These are phyloP conservation scores for Amanita pseudoporphyria DNA, from an alignment of 768 basidiomycete genomes.

Conservation along the genomic window DNA sequence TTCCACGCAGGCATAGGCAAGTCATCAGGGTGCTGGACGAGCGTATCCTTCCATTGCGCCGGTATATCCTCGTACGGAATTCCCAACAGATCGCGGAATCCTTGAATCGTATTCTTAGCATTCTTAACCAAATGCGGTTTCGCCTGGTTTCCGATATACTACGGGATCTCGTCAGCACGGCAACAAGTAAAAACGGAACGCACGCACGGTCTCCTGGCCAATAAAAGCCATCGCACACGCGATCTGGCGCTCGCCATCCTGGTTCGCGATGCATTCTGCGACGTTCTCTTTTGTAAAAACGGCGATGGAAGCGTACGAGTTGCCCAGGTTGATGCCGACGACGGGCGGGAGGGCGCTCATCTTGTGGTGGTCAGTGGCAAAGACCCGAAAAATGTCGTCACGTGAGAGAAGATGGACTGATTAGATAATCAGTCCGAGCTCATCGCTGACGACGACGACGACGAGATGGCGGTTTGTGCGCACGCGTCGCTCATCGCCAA, in stretches of 20 bases:
- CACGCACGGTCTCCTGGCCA: slow-evolving; percentile 80
- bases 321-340: slow-evolving; percentile 94
- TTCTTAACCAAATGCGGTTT: slow-evolving; percentile 95
- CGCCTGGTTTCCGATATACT: slow-evolving; percentile 97
- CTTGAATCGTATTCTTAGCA: slow-evolving; percentile 86
- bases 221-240: slow-evolving; percentile 88
- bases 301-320: slow-evolving; percentile 91
- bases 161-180: slow-evolving; percentile 7
- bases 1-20: slow-evolving; percentile 75
- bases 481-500: slow-evolving; percentile 42
- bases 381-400: not conserved
- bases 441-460: not conserved
- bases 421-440: not conserved
- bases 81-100: slow-evolving; percentile 88
- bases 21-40: slow-evolving; percentile 48
- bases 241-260: slow-evolving; percentile 98
- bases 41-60: not conserved
- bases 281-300: slow-evolving; percentile 92
- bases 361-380: not conserved
- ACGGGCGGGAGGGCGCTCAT: slow-evolving; percentile 39
- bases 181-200: slow-evolving; percentile 1
- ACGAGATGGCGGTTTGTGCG: slow-evolving; percentile 28
- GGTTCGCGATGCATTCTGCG: slow-evolving; percentile 94
- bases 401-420: not conserved
- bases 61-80: slow-evolving; percentile 53